These are phyloP conservation scores for Leptographium galeiforme DNA, from an alignment of 2,329 filamentous ascomycete genomes.

Conservation along the genomic window DNA sequence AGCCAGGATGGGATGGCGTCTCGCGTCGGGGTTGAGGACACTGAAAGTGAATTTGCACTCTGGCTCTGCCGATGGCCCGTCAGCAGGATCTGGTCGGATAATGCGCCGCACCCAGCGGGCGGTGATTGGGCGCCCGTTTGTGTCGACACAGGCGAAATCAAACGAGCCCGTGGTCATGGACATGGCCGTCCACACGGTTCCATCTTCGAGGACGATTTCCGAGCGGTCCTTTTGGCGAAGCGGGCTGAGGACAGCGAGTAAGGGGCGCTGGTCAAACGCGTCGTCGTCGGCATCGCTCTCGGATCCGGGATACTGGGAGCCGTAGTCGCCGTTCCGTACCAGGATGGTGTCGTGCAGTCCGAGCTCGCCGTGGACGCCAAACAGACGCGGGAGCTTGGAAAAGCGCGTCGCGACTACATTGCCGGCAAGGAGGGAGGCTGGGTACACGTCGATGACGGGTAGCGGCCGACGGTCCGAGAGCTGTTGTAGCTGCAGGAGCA, in stretches of 20 bases:
- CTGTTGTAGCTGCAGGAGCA: constrained; percentile 60
- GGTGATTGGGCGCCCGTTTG: constrained; percentile 42
- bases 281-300: constrained; percentile 33
- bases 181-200: constrained; percentile 42
- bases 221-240: constrained; percentile 39
- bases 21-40: constrained; percentile 54
- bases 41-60: constrained; percentile 61
- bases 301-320: constrained; percentile 17
- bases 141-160: constrained; percentile 50
- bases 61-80: constrained; percentile 14
- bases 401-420: constrained; percentile 44
- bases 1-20: constrained; percentile 63
- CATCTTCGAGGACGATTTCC: constrained; percentile 55
- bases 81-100: constrained; percentile 8
- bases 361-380: constrained; percentile 47
- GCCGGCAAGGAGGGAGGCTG: constrained; percentile 45
- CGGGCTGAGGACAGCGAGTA: constrained; percentile 58
- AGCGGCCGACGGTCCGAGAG: constrained; percentile 48
- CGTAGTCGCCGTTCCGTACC: constrained; percentile 57
- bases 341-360: constrained; percentile 58
- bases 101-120: constrained; percentile 54
- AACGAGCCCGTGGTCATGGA: constrained; percentile 43
- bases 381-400: constrained; percentile 47
- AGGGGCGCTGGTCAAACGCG: constrained; percentile 26
- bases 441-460: constrained; percentile 62